phyloP scores from a whole-genome alignment of 2,329 filamentous ascomycete species.

The Acrodontium crateriforme region DNA sequence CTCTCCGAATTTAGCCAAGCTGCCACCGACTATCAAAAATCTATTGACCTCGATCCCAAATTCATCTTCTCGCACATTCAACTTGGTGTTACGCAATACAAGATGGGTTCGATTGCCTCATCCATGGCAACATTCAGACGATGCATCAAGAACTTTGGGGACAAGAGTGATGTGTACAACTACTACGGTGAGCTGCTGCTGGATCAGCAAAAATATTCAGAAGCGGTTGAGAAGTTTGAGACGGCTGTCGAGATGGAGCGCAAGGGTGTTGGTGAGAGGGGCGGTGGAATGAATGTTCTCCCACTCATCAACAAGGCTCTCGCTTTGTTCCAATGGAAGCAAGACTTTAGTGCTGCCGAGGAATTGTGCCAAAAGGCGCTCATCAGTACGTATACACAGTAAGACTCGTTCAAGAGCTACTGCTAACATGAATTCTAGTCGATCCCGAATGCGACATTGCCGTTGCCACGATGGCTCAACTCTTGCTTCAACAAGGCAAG shows the following conservation, averaged over 20 bases:
- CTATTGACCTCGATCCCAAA: constrained; percentile 84
- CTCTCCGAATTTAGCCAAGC: constrained; percentile 85
- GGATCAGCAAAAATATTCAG: constrained; percentile 88
- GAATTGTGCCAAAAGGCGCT: constrained; percentile 94
- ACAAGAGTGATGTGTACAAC: constrained; percentile 96
- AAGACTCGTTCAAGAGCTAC: background rate
- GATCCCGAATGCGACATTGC: constrained; percentile 98
- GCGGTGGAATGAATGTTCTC: constrained; percentile 91
- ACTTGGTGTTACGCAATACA: constrained; percentile 97
- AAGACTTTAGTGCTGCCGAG: constrained; percentile 88
- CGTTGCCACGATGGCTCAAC: constrained; percentile 95
- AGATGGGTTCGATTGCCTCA: constrained; percentile 95
- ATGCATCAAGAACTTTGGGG: constrained; percentile 96
- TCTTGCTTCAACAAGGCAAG: constrained; percentile 94
- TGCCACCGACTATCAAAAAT: constrained; percentile 98
- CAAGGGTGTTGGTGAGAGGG: constrained; percentile 54
- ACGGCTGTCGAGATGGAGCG: constrained; percentile 98
- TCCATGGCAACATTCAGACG: constrained; percentile 97
- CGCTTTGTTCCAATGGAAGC: constrained; percentile 95
- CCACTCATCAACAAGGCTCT: constrained; percentile 98
- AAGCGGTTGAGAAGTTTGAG: constrained; percentile 96
- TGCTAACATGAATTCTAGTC: constrained; percentile 42
- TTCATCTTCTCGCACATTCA: constrained; percentile 99
- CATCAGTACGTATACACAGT: constrained; percentile 57
- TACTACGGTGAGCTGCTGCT: constrained; percentile 96